Percentiles rank a stretch among this genome's conserved stretches.
These are phyloP conservation scores for Oxytropis ochrocephala DNA, from an alignment of 306 rosid genomes.

Conservation along the genomic window DNA sequence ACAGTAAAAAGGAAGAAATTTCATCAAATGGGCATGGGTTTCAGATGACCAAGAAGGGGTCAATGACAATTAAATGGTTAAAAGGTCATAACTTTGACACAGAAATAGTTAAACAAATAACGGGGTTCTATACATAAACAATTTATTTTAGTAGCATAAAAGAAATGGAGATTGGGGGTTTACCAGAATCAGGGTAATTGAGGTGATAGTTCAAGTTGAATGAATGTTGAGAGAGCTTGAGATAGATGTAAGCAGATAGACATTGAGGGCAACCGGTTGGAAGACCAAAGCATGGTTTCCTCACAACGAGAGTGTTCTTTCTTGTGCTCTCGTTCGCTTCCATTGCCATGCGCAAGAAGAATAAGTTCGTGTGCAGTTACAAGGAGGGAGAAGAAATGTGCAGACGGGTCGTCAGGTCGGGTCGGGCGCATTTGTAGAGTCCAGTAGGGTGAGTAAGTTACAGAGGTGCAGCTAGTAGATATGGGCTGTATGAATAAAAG, in stretches of 20 bases:
- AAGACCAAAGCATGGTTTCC: constrained; percentile 83
- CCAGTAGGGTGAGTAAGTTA: no score
- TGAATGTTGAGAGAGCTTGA: constrained; percentile 59
- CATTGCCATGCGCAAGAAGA: constrained; percentile 16
- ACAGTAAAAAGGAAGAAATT: background rate
- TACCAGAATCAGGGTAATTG: constrained; percentile 83
- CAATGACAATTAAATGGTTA: constrained; percentile 8
- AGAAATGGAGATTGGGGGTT: background rate
- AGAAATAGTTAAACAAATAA: background rate
- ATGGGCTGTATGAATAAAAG: no score
- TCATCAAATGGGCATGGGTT: background rate
- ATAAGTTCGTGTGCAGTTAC: no score
- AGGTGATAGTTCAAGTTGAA: constrained; percentile 67
- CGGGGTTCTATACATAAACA: background rate
- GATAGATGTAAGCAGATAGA: constrained; percentile 65
- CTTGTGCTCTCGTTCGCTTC: constrained; percentile 28
- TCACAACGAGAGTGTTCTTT: constrained; percentile 51
- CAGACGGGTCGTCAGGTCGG: no score
- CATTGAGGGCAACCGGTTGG: constrained; percentile 82
- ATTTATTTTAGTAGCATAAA: background rate
- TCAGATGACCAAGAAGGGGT: background rate
- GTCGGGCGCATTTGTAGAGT: no score
- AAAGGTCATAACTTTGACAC: constrained; percentile 13
- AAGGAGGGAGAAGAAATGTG: no score
- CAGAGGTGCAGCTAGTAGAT: no score